phyloP scores from a whole-genome alignment of 106 monocot genomes.

The Agapanthus africanus region DNA sequence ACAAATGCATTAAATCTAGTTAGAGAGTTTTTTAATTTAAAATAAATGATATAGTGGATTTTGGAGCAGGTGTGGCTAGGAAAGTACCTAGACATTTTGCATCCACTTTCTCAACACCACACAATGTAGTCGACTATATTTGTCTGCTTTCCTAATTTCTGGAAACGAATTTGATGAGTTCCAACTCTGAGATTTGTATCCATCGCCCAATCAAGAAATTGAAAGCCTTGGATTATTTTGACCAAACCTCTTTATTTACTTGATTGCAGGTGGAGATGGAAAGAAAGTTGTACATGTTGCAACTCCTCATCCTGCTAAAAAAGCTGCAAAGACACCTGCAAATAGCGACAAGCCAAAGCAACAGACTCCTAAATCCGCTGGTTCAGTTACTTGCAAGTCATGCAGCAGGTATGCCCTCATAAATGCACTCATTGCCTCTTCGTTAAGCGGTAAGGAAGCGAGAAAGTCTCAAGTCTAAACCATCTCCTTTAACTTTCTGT shows the following conservation, averaged over 20 bases:
- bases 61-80: not conserved
- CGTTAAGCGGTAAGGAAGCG: not conserved
- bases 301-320: constrained; percentile 67
- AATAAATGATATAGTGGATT: no score
- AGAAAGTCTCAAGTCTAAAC: not conserved
- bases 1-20: no score
- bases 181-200: not conserved
- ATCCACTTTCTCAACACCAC: no score
- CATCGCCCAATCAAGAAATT: not conserved
- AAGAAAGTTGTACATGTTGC: constrained; percentile 58
- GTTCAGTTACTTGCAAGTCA: constrained; percentile 50
- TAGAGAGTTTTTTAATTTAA: no score
- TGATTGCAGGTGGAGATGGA: constrained; percentile 5
- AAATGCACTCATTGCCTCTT: not conserved
- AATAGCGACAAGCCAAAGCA: constrained; percentile 33
- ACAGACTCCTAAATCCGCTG: constrained; percentile 45
- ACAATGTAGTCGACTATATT: no score
- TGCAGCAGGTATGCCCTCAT: constrained; percentile 53
- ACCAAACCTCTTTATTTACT: not conserved
- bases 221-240: not conserved
- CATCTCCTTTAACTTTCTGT: not conserved
- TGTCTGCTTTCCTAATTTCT: not conserved
- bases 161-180: not conserved
- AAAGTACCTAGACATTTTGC: no score
- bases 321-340: constrained; percentile 37